Conservation (phyloP, 176 grass and related monocot genomes). For the Miscanthus lutarioriparius region DNA sequence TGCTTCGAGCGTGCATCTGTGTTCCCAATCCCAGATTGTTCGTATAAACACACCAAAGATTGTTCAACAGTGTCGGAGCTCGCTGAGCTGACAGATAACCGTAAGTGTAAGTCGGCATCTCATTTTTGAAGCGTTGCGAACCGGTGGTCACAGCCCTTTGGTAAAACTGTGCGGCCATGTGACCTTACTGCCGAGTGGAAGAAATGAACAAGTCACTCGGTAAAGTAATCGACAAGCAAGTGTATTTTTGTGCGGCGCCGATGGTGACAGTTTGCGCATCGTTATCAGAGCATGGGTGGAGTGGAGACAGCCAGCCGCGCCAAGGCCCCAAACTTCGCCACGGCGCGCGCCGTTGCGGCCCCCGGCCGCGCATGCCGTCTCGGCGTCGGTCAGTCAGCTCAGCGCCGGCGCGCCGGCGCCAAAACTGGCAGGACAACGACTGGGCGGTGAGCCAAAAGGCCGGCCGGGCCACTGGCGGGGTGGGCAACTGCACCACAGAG, state of each 20-base stretch:
- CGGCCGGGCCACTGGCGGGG: neutral
- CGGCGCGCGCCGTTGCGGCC: constrained; percentile 8
- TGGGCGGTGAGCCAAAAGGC: neutral
- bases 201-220: neutral
- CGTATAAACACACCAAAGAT: neutral
- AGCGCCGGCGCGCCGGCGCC: constrained; percentile 20
- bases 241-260: neutral
- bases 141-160: neutral
- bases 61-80: neutral
- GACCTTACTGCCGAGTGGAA: neutral
- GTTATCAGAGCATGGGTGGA: constrained; percentile 27
- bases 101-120: neutral
- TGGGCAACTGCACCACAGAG: neutral
- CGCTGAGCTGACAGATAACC: neutral
- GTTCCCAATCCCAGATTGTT: neutral
- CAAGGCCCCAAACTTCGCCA: neutral
- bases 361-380: constrained; percentile 31
- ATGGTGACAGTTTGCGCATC: constrained; percentile 25
- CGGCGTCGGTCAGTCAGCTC: neutral
- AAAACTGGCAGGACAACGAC: constrained; percentile 32
- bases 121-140: neutral
- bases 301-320: neutral
- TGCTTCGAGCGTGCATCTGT: neutral
- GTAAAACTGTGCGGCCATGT: constrained; percentile 1
- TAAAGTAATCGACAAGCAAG: constrained; percentile 13